These are phyloP conservation scores for Pyrenochaeta sp. DNA, from an alignment of 2,329 filamentous ascomycete genomes.

Conservation along the genomic window DNA sequence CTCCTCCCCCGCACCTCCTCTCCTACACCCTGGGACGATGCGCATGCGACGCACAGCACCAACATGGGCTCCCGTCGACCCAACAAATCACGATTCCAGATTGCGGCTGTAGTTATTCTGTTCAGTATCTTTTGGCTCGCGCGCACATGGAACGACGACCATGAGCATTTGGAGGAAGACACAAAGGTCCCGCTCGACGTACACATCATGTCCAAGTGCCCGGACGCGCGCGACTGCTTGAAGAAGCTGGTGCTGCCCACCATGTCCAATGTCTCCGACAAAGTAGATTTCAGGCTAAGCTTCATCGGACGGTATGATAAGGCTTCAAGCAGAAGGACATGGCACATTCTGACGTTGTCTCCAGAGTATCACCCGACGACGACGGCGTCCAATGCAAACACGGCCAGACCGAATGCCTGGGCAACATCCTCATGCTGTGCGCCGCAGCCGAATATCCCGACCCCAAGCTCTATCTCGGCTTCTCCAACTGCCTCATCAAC, in stretches of 20 bases:
- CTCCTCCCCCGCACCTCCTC: constrained; percentile 35
- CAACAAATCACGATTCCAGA: constrained; percentile 30
- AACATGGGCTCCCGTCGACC: constrained; percentile 17
- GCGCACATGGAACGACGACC: constrained; percentile 33
- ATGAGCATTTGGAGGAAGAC: constrained; percentile 29
- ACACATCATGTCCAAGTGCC: constrained; percentile 95
- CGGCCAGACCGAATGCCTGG: constrained; percentile 87
- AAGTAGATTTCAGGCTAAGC: constrained; percentile 89
- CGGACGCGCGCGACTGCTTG: constrained; percentile 86
- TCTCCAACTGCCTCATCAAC: constrained; percentile 85
- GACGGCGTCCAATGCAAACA: constrained; percentile 89
- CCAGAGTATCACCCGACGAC: constrained; percentile 70
- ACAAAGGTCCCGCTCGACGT: constrained; percentile 79
- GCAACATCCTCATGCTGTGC: constrained; percentile 94
- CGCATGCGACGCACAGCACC: constrained; percentile 10
- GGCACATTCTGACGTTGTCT: neutral
- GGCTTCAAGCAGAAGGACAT: too few species aligned
- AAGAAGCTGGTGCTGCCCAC: constrained; percentile 80
- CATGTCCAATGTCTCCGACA: constrained; percentile 81
- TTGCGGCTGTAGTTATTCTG: constrained; percentile 32
- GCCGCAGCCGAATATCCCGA: constrained; percentile 82
- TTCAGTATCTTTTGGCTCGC: constrained; percentile 44
- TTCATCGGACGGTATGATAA: constrained; percentile 86
- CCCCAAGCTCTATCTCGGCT: constrained; percentile 87
- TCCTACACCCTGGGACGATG: constrained; percentile 9